A percentile compares a stretch with the other conserved stretches of the same genome.
Evolutionary conservation across 345 rosid species (phyloP).

Genomic region (Ceriops zippeliana): DNA sequence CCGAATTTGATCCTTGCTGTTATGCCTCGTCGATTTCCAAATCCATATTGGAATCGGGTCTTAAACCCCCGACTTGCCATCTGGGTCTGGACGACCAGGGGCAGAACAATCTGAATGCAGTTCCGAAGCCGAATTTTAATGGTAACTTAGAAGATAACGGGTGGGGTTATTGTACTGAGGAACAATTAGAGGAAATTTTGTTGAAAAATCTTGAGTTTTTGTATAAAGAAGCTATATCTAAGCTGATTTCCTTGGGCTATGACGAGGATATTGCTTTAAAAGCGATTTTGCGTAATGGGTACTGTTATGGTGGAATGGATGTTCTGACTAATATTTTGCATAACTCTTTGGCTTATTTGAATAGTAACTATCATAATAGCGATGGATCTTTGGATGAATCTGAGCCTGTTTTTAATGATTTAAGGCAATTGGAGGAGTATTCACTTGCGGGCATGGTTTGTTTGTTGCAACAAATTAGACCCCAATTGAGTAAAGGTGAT

Average conservation of each 20-base stretch:
- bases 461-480: constrained; percentile 79
- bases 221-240: constrained; percentile 63
- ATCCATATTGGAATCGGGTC: constrained; percentile 56
- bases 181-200: constrained; percentile 72
- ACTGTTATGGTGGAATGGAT: constrained; percentile 88
- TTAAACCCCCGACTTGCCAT: constrained; percentile 48
- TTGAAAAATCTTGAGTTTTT: constrained; percentile 54
- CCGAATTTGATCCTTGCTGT: constrained; percentile 48
- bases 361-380: constrained; percentile 33
- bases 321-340: constrained; percentile 71
- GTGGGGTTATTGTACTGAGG: constrained; percentile 87
- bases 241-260: constrained; percentile 66
- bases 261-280: constrained; percentile 68
- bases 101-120: constrained; percentile 18
- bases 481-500: constrained; percentile 82
- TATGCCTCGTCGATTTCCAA: constrained; percentile 42
- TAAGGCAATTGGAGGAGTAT: constrained; percentile 75
- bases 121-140: constrained; percentile 15
- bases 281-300: constrained; percentile 74
- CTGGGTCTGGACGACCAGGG: constrained; percentile 41
- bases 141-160: constrained; percentile 51
- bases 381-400: constrained; percentile 45
- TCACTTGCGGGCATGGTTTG: constrained; percentile 81
- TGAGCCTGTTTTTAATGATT: constrained; percentile 54
- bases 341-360: constrained; percentile 70